Percentiles rank a stretch among this genome's conserved stretches.
Conservation (phyloP, 2,329 filamentous ascomycete species). For the Metarhizium anisopliae region DNA sequence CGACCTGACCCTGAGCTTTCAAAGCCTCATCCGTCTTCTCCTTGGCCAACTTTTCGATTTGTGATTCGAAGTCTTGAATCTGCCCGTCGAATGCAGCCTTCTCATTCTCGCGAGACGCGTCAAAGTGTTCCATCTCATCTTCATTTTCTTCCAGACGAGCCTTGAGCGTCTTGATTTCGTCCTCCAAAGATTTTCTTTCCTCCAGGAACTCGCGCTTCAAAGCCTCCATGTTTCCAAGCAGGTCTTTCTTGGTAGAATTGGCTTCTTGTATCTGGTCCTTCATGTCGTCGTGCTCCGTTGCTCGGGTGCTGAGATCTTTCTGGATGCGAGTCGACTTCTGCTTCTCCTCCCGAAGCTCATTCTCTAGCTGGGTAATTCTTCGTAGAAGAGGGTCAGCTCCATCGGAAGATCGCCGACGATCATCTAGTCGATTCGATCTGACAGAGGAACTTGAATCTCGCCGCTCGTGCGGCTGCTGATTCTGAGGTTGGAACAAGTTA, state of each 20-base stretch:
- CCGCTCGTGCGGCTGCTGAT: conserved; percentile 37
- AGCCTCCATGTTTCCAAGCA: conserved; percentile 90
- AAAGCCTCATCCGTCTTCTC: conserved; percentile 48
- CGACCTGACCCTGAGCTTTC: conserved; percentile 52
- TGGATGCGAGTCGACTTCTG: conserved; percentile 59
- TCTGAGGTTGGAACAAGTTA: conserved; percentile 44
- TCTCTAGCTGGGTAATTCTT: conserved; percentile 58
- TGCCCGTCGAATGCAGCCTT: conserved; percentile 61
- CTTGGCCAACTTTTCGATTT: conserved; percentile 56
- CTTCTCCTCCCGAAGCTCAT: conserved; percentile 66
- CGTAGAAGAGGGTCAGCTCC: conserved; percentile 36
- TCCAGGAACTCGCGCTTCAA: conserved; percentile 80
- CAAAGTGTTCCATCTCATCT: conserved; percentile 79
- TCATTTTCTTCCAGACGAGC: conserved; percentile 79
- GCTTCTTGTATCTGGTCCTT: conserved; percentile 71
- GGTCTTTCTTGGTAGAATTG: conserved; percentile 85
- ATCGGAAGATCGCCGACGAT: conserved; percentile 38
- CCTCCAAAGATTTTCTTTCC: conserved; percentile 74
- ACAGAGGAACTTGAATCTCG: conserved; percentile 41
- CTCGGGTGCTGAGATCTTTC: conserved; percentile 55
- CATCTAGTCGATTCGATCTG: conserved; percentile 33
- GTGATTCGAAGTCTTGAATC: conserved; percentile 58
- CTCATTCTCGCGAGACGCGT: conserved; percentile 77
- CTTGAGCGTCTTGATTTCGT: conserved; percentile 69
- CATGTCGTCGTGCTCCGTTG: conserved; percentile 49